Evolutionary conservation across 176 grass and related monocot species (phyloP).

Genomic region (Neostapfia colusana): DNA sequence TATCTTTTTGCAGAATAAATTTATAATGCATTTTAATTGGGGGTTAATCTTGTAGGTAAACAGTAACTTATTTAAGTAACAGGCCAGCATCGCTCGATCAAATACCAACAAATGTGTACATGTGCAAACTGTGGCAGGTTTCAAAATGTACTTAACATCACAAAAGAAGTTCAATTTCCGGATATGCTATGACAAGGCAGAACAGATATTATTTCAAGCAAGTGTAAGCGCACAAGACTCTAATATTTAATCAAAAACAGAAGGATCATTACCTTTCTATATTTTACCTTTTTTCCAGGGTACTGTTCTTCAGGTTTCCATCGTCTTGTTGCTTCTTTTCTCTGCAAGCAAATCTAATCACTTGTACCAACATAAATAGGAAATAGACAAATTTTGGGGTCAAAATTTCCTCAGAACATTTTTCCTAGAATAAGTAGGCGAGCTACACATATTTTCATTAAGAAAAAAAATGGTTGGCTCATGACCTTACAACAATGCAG

Average conservation of each 20-base stretch:
- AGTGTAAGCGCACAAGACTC: background rate
- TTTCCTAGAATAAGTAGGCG: background rate
- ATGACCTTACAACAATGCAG: background rate
- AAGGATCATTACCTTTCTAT: slow-evolving; percentile 63
- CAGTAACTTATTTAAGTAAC: background rate
- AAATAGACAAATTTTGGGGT: background rate
- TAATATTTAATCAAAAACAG: slow-evolving; percentile 1
- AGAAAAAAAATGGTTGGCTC: background rate
- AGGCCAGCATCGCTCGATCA: background rate
- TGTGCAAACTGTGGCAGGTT: background rate
- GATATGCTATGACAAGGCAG: background rate
- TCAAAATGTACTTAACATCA: slow-evolving; percentile 23
- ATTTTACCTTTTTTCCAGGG: slow-evolving; percentile 70
- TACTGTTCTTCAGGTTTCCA: slow-evolving; percentile 56
- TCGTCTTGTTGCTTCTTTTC: slow-evolving; percentile 75
- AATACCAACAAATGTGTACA: background rate
- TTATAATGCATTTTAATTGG: background rate
- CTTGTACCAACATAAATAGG: background rate
- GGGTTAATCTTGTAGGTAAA: background rate
- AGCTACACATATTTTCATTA: background rate
- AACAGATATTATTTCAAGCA: slow-evolving; percentile 22
- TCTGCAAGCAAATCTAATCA: slow-evolving; percentile 44
- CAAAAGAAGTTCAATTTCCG: slow-evolving; percentile 1
- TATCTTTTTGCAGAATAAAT: background rate
- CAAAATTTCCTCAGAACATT: background rate